Base-by-base conservation (phyloP, 495 filamentous ascomycete species). In the Talaromyces thailandensis region DNA sequence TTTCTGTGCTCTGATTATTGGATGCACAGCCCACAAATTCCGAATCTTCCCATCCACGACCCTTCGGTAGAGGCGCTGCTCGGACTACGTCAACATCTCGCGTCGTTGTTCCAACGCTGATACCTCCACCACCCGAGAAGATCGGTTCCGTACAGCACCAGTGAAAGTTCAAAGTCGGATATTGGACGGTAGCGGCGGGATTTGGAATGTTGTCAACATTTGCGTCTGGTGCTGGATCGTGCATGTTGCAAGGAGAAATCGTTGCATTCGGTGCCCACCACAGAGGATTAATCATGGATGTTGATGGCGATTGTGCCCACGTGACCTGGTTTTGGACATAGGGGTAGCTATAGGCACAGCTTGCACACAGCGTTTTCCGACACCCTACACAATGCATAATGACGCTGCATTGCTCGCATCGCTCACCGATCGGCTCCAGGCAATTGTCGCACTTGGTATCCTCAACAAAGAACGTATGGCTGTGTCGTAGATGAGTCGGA, bases 111-210 rank as follows among this genome's bases (percentile, higher is more conserved):
- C 81, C 72, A 40, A 85, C 82, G 56, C 80, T 82, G 64, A 85
- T 84, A 6, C 82, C 81, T 57, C 83, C 84, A n/a, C 84, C 82
- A 4, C 82, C 82, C 18, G 84, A 85, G 66, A 85, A 84, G 45
- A 82, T 79, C 2, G 84, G 84, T 59, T 84, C 81, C n/a, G 82
- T 78, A 62, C 84, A 86, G 70, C 84, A 86, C 83, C 83, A 86
- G 61, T 82, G 76, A 65, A 83, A 82, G 26, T 76, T 81, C 57
- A 84, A 69, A 45, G 71, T 73, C 18, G 82, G 82, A 58, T 75
- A 71, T 23, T 70, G 62, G 26, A 66, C 58, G 11, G 71, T 63
- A 48, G 68, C 61, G 26, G 69, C 69, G 12, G 63, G 66, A 56
- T 70, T 70, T n/a, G 68, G 66, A 8, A 63, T 65, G 29, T 75